phyloP scores from a whole-genome alignment of 108 stramenopile species.

The Nitzschia sp. region DNA sequence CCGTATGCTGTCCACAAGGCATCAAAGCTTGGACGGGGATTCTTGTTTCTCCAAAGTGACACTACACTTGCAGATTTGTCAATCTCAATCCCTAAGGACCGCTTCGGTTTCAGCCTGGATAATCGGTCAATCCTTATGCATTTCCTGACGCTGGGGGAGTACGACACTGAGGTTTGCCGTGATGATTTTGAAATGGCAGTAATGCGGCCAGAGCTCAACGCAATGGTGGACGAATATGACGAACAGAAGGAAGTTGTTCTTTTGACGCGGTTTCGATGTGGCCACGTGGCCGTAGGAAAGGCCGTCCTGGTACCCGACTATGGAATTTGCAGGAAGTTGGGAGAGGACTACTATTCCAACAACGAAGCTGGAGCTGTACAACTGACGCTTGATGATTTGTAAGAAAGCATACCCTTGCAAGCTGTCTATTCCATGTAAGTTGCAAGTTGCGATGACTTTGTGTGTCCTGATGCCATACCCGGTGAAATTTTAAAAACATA shows the following conservation, averaged over 20 bases:
- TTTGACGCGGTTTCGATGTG: conserved; percentile 76
- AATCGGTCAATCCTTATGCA: conserved; percentile 67
- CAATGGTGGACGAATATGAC: conserved; percentile 64
- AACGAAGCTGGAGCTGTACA: conserved; percentile 58
- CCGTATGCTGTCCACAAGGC: conserved; percentile 70
- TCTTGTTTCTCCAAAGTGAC: conserved; percentile 77
- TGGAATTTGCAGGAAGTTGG: conserved; percentile 64
- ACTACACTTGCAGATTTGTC: conserved; percentile 70
- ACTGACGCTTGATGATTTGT: conserved; percentile 76
- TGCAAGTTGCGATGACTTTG: neutral
- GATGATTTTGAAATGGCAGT: conserved; percentile 84
- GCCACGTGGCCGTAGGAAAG: conserved; percentile 72
- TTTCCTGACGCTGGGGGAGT: conserved; percentile 81
- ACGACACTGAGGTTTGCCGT: conserved; percentile 73
- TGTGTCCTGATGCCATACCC: conserved; percentile 3
- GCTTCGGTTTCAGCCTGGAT: conserved; percentile 12
- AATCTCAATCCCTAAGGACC: conserved; percentile 49
- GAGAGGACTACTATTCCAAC: conserved; percentile 67
- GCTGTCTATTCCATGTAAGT: neutral
- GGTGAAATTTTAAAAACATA: conserved; percentile 20
- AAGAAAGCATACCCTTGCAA: neutral
- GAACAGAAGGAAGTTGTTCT: conserved; percentile 61
- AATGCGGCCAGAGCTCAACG: conserved; percentile 54
- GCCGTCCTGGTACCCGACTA: conserved; percentile 73
- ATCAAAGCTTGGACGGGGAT: conserved; percentile 57